These are phyloP conservation scores for Rhypophila decipiens DNA, from an alignment of 495 filamentous ascomycete genomes.

Conservation along the genomic window DNA sequence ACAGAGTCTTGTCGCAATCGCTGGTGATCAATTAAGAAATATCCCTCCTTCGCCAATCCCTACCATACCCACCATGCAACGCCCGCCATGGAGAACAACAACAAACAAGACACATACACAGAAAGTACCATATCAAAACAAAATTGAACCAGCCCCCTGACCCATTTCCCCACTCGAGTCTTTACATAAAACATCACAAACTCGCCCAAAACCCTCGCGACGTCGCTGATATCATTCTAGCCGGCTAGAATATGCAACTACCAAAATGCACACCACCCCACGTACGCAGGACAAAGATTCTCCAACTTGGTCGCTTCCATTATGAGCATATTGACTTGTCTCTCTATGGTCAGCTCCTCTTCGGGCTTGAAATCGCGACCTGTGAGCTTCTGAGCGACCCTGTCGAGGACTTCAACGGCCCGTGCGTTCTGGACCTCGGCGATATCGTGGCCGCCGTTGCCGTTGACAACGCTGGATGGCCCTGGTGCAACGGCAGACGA, in stretches of 20 bases:
- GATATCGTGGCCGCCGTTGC: slow-evolving; percentile 32
- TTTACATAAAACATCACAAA: too few species aligned
- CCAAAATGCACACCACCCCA: slow-evolving; percentile 96
- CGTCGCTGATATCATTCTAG: background rate
- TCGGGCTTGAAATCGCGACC: slow-evolving; percentile 58
- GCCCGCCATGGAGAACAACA: too few species aligned
- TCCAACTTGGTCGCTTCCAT: slow-evolving; percentile 93
- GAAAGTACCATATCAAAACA: too few species aligned
- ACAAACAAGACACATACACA: too few species aligned
- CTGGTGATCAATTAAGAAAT: too few species aligned
- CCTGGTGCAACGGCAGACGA: slow-evolving; percentile 30
- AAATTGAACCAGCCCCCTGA: too few species aligned
- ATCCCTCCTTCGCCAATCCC: too few species aligned
- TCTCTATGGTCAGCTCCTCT: slow-evolving; percentile 78
- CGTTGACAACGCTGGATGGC: slow-evolving; percentile 30
- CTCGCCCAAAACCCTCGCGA: background rate
- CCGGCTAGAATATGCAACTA: slow-evolving; percentile 22
- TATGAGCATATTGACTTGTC: slow-evolving; percentile 89
- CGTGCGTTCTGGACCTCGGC: slow-evolving; percentile 86
- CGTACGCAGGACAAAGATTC: slow-evolving; percentile 98
- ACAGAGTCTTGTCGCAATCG: too few species aligned
- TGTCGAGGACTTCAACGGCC: slow-evolving; percentile 82
- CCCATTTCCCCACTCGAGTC: too few species aligned
- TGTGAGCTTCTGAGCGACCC: slow-evolving; percentile 92
- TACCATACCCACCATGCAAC: too few species aligned